phyloP scores from a whole-genome alignment of 2,329 filamentous ascomycete species.

The Immersiporthe knoxdaviesiana region DNA sequence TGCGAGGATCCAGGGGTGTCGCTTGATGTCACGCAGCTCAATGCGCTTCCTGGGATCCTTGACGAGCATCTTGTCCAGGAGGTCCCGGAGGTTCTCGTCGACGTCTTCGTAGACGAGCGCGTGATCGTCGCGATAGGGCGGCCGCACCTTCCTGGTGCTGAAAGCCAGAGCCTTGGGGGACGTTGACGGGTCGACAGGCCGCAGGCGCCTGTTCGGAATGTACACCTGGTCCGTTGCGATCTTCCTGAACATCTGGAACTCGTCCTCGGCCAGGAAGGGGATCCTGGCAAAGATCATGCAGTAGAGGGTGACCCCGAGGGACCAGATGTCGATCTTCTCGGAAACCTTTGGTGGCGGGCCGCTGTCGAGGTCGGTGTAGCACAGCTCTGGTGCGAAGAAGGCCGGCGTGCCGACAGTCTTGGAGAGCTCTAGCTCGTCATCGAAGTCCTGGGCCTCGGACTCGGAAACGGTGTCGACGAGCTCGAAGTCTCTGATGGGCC shows the following conservation, averaged over 20 bases:
- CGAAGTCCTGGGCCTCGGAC: constrained; percentile 82
- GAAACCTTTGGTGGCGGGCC: constrained; percentile 75
- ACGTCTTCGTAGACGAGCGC: constrained; percentile 85
- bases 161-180: constrained; percentile 58
- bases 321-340: constrained; percentile 96
- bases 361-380: constrained; percentile 77
- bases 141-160: constrained; percentile 60
- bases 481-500: constrained; percentile 82
- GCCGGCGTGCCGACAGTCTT: constrained; percentile 98
- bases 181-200: constrained; percentile 68
- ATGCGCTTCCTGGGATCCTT: constrained; percentile 92
- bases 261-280: constrained; percentile 88
- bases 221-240: constrained; percentile 94
- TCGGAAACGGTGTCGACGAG: constrained; percentile 75
- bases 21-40: constrained; percentile 87
- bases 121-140: constrained; percentile 74
- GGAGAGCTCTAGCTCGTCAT: constrained; percentile 93
- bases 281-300: constrained; percentile 93
- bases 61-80: constrained; percentile 76
- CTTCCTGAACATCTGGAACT: constrained; percentile 87
- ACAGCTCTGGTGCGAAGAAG: constrained; percentile 96
- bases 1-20: constrained; percentile 86
- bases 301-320: constrained; percentile 92
- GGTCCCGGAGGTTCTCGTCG: constrained; percentile 76
- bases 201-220: constrained; percentile 80